Evolutionary conservation across 2,329 filamentous ascomycete genomes (phyloP).

Genomic region (Hirsutella rhossiliensis): DNA sequence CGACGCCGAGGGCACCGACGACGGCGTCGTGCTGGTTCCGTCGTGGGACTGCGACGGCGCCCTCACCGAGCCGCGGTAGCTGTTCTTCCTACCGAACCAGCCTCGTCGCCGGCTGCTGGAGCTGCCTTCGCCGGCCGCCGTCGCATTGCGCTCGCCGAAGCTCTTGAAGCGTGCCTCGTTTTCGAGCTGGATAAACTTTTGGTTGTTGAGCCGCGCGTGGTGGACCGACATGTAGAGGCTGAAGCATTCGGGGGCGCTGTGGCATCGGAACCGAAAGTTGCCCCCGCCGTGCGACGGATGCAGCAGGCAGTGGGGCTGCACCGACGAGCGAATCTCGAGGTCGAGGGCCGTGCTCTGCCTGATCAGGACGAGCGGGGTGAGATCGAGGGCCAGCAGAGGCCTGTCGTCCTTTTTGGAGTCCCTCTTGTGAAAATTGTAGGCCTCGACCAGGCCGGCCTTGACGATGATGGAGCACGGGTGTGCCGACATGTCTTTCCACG

Average conservation of each 20-base stretch:
- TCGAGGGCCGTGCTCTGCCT: slow-evolving; percentile 86
- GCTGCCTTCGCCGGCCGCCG: slow-evolving; percentile 35
- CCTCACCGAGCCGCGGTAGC: slow-evolving; percentile 48
- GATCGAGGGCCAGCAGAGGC: slow-evolving; percentile 59
- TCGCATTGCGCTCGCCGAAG: slow-evolving; percentile 47
- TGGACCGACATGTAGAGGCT: slow-evolving; percentile 80
- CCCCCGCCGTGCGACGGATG: slow-evolving; percentile 46
- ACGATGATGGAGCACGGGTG: slow-evolving; percentile 43
- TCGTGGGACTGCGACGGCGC: slow-evolving; percentile 59
- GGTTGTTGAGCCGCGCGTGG: slow-evolving; percentile 79
- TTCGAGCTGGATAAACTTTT: slow-evolving; percentile 64
- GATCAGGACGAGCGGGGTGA: slow-evolving; percentile 84
- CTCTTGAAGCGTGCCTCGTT: slow-evolving; percentile 59
- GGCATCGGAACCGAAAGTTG: slow-evolving; percentile 85
- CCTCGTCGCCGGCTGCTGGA: slow-evolving; percentile 34
- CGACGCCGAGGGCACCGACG: slow-evolving; percentile 53
- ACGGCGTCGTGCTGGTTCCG: slow-evolving; percentile 54
- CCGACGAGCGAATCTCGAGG: slow-evolving; percentile 83
- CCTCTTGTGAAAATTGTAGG: slow-evolving; percentile 29
- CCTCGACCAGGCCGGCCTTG: slow-evolving; percentile 46
- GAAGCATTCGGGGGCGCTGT: slow-evolving; percentile 65
- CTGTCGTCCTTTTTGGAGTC: slow-evolving; percentile 19
- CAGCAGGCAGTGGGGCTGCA: slow-evolving; percentile 59
- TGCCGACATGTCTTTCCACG: slow-evolving; percentile 45
- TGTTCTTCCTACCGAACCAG: slow-evolving; percentile 53